Percentiles rank a stretch among this genome's conserved stretches.
Conservation (phyloP, 2,329 filamentous ascomycete species). For the Chaetoscypha palmicola region DNA sequence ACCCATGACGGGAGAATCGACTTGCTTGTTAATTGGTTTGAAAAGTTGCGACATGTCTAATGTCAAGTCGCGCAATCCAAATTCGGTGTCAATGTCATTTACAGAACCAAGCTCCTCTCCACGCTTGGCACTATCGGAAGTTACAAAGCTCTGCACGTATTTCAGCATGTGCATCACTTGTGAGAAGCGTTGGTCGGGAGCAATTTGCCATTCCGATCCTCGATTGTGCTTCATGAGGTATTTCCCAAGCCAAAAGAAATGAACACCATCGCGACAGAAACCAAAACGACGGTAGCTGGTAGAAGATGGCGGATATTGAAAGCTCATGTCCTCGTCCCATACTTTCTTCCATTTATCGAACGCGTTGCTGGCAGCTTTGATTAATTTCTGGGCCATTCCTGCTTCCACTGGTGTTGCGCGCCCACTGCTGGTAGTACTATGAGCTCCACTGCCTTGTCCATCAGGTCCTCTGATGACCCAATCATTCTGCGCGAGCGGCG, state of each 20-base stretch:
- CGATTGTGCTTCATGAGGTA: slow-evolving; percentile 55
- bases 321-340: slow-evolving; percentile 64
- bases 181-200: slow-evolving; percentile 52
- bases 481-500: slow-evolving; percentile 52
- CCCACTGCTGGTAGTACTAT: slow-evolving; percentile 40
- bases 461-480: slow-evolving; percentile 43
- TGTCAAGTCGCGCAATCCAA: slow-evolving; percentile 55
- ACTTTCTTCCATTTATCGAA: slow-evolving; percentile 65
- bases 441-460: slow-evolving; percentile 38
- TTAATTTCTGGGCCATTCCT: slow-evolving; percentile 37
- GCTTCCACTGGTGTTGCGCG: slow-evolving; percentile 40
- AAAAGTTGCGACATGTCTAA: slow-evolving; percentile 68
- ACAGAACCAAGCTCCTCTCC: slow-evolving; percentile 64
- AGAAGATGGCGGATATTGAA: slow-evolving; percentile 55
- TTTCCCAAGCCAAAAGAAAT: slow-evolving; percentile 67
- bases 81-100: slow-evolving; percentile 60
- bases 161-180: slow-evolving; percentile 56
- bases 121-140: slow-evolving; percentile 54
- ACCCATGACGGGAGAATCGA: slow-evolving; percentile 32
- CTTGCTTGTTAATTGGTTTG: slow-evolving; percentile 45
- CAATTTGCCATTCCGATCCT: slow-evolving; percentile 45
- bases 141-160: slow-evolving; percentile 52
- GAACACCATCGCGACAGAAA: slow-evolving; percentile 64
- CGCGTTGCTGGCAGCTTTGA: slow-evolving; percentile 44
- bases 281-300: slow-evolving; percentile 54